Base-by-base conservation (phyloP, 2,329 filamentous ascomycete species). In the Coniochaeta hoffmannii region DNA sequence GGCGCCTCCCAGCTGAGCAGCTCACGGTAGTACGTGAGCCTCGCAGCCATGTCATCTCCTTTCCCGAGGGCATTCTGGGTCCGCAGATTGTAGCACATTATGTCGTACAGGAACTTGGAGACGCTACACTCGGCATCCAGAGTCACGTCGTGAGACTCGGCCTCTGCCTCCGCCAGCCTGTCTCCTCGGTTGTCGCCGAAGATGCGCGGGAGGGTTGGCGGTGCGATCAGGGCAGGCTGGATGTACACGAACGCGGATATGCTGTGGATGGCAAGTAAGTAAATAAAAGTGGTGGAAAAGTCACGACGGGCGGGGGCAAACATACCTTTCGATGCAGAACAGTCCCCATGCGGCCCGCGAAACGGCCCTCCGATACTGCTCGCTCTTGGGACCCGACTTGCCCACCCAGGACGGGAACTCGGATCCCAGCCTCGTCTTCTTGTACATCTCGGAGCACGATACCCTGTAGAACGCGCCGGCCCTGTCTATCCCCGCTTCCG, bases 161-260 rank as follows among this genome's bases (percentile, higher is more conserved):
- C 28, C n/a, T 51, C 49, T 51, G 15, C 49, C n/a, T n/a, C n/a
- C 15, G 32, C n/a, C 11, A 32, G 10, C 15, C 7, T 17, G 50
- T 53, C 50, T 28, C 17, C 50, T 30, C 19, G 17, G 28, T 38
- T 38, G 50, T 17, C 32, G 32, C 28, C 34, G 14, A 53, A 53
- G 11, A 53, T 38, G 14, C 50, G 31, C 3, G 50, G 50, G 7
- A 53, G 22, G n/a, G 31, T 53, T 22, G 50, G 50, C 2, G 34
- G 31, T 30, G 31, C 15, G 31, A 53, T 53, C 50, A 53, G n/a
- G 9, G 50, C 31, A 17, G 50, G 50, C 11, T 53, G 50, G 24
- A 53, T 53, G 34, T 53, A 53, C 3, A 53, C 50, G 15, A 53
- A 53, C 4, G 50, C n/a, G 10, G 31, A 53, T 22, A 38, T 53